Conservation (phyloP, 257 asterid genomes). For the Perilla frutescens region DNA sequence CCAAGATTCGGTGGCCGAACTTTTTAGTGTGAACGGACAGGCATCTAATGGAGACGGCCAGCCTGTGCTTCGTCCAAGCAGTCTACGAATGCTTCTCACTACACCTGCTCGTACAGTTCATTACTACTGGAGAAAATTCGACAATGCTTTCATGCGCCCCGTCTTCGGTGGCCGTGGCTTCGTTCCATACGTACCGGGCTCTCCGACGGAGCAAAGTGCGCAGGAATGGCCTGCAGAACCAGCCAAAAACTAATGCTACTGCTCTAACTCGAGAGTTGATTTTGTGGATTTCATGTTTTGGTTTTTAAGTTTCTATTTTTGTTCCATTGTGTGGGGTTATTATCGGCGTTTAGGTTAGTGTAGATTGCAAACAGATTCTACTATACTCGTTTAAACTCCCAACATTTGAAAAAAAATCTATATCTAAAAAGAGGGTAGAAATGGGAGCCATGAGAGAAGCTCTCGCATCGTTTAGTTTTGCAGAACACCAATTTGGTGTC, state of each 20-base stretch:
- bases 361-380: too few species aligned
- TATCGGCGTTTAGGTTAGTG: slow-evolving; percentile 13
- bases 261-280: neutral
- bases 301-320: neutral
- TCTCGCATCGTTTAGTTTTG: slow-evolving; percentile 35
- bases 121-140: slow-evolving; percentile 72
- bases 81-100: slow-evolving; percentile 70
- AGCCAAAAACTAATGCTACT: slow-evolving; percentile 19
- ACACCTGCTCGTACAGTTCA: slow-evolving; percentile 87
- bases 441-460: slow-evolving; percentile 25
- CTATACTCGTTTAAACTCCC: too few species aligned
- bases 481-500: slow-evolving; percentile 51
- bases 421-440: slow-evolving; percentile 19
- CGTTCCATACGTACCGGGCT: slow-evolving; percentile 58
- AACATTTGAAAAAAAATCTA: too few species aligned
- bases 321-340: neutral
- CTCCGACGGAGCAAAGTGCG: slow-evolving; percentile 57
- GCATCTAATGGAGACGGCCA: slow-evolving; percentile 35
- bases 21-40: slow-evolving; percentile 41
- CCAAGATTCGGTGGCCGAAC: slow-evolving; percentile 54
- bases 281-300: neutral
- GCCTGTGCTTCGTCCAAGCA: slow-evolving; percentile 58
- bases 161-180: slow-evolving; percentile 78
- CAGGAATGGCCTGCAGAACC: slow-evolving; percentile 47
- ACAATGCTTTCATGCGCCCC: slow-evolving; percentile 68